Percentiles rank a stretch among this genome's conserved stretches.
phyloP scores from a whole-genome alignment of 805 yeast species.

The Zygoascus tannicola region DNA sequence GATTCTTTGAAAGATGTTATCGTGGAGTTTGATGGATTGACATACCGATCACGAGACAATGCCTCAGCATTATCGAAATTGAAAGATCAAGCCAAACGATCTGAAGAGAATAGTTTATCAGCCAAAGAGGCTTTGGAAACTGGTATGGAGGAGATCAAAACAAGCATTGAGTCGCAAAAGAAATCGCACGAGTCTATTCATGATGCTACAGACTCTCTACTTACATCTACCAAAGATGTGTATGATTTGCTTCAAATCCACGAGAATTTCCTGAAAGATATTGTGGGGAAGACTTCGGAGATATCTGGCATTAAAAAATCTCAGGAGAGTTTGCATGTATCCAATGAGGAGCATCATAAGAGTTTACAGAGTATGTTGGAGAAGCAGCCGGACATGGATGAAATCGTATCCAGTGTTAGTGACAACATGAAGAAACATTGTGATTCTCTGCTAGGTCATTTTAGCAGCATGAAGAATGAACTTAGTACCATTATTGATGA shows the following conservation, averaged over 20 bases:
- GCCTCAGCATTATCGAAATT: constrained; percentile 26
- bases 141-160: constrained; percentile 1
- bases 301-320: no score
- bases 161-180: constrained; percentile 8
- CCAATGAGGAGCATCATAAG: no score
- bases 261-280: constrained; percentile 8
- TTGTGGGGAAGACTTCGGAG: neutral
- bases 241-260: constrained; percentile 7
- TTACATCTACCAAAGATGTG: constrained; percentile 11
- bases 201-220: constrained; percentile 12
- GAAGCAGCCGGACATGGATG: no score
- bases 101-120: constrained; percentile 17
- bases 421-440: no score
- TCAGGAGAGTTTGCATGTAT: constrained; percentile 1
- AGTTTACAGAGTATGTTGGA: no score
- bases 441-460: no score
- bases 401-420: no score
- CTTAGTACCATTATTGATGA: no score
- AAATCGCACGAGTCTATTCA: constrained; percentile 13
- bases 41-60: constrained; percentile 30
- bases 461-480: no score
- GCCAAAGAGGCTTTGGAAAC: constrained; percentile 10
- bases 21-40: constrained; percentile 27
- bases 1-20: constrained; percentile 26
- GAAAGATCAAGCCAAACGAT: constrained; percentile 15